Evolutionary conservation across 768 basidiomycete species (phyloP).

Genomic region (Pleurotus giganteus): DNA sequence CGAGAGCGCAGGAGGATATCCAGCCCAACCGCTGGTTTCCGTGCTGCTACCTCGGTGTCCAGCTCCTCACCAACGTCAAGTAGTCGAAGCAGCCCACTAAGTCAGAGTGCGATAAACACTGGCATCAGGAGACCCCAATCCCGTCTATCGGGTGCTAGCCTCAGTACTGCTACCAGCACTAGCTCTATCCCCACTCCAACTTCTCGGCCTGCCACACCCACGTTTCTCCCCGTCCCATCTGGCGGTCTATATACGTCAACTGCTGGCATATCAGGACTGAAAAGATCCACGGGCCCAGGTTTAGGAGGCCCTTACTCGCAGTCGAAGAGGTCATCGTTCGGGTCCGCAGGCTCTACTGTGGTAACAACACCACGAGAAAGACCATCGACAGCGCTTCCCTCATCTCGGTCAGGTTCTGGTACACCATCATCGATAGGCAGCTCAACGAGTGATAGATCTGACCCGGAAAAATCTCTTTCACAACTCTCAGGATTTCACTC

Average conservation of each 20-base stretch:
- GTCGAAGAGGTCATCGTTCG: slow-evolving; percentile 63
- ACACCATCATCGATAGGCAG: slow-evolving; percentile 25
- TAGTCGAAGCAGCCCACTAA: slow-evolving; percentile 33
- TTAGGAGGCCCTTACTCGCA: slow-evolving; percentile 39
- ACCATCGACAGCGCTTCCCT: slow-evolving; percentile 32
- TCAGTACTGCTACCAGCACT: slow-evolving; percentile 45
- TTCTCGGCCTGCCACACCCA: slow-evolving; percentile 75
- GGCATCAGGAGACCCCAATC: slow-evolving; percentile 68
- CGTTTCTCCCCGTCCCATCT: slow-evolving; percentile 71
- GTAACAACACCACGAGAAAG: slow-evolving; percentile 26
- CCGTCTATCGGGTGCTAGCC: slow-evolving; percentile 63
- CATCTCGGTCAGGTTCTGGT: slow-evolving; percentile 25
- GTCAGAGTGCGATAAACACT: slow-evolving; percentile 41
- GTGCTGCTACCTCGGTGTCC: slow-evolving; percentile 43
- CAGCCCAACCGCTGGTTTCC: slow-evolving; percentile 60
- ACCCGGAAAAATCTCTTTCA: slow-evolving; percentile 38
- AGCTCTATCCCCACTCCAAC: slow-evolving; percentile 65
- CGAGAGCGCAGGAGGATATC: slow-evolving; percentile 59
- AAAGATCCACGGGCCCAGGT: slow-evolving; percentile 58
- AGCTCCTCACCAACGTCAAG: slow-evolving; percentile 43
- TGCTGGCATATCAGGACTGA: slow-evolving; percentile 43
- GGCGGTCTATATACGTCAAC: slow-evolving; percentile 42
- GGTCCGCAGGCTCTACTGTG: slow-evolving; percentile 36
- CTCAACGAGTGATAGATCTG: slow-evolving; percentile 23
- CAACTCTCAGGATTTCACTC: slow-evolving; percentile 38